A percentile compares a stretch with the other conserved stretches of the same genome.
These are phyloP conservation scores for Podospora anserina DNA, from an alignment of 495 filamentous ascomycete species.

Conservation along the genomic window DNA sequence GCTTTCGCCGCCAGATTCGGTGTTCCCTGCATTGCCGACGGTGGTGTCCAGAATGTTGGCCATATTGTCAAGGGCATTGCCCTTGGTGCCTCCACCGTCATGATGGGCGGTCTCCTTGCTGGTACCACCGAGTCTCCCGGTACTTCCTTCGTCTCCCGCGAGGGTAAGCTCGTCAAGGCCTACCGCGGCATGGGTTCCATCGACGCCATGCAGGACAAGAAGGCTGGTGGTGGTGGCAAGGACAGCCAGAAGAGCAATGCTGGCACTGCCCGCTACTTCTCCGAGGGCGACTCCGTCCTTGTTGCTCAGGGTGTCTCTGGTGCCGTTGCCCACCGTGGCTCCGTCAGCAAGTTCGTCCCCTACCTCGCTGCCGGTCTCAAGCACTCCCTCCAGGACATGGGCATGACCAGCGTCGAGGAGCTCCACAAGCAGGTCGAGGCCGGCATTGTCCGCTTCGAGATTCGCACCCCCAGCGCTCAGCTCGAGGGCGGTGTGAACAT, in stretches of 20 bases:
- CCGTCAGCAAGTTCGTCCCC: conserved; percentile 88
- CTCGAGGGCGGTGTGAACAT: conserved; percentile 95
- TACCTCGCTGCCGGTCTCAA: conserved; percentile 94
- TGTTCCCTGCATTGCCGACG: conserved; percentile 96
- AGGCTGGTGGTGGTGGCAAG: conserved; percentile 64
- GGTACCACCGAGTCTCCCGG: conserved; percentile 97
- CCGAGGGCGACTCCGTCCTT: conserved; percentile 87
- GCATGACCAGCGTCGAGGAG: conserved; percentile 69
- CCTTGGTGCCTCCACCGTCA: conserved; percentile 89
- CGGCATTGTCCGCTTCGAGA: conserved; percentile 85
- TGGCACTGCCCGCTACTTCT: conserved; percentile 97
- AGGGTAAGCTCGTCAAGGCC: conserved; percentile 97
- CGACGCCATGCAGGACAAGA: conserved; percentile 99
- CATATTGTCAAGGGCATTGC: conserved; percentile 98
- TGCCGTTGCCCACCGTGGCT: conserved; percentile 60
- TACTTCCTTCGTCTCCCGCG: conserved; percentile 90
- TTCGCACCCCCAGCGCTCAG: conserved; percentile 89
- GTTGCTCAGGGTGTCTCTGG: conserved; percentile 95
- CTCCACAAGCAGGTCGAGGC: conserved; percentile 72
- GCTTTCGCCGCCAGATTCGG: conserved; percentile 88
- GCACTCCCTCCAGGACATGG: conserved; percentile 95
- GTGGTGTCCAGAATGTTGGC: conserved; percentile 96
- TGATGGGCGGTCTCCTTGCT: conserved; percentile 98
- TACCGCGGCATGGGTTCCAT: conserved; percentile 99
- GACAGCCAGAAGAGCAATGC: conserved; percentile 86